Conservation (phyloP, 495 filamentous ascomycete genomes). For the Lasiosphaeria hispida region DNA sequence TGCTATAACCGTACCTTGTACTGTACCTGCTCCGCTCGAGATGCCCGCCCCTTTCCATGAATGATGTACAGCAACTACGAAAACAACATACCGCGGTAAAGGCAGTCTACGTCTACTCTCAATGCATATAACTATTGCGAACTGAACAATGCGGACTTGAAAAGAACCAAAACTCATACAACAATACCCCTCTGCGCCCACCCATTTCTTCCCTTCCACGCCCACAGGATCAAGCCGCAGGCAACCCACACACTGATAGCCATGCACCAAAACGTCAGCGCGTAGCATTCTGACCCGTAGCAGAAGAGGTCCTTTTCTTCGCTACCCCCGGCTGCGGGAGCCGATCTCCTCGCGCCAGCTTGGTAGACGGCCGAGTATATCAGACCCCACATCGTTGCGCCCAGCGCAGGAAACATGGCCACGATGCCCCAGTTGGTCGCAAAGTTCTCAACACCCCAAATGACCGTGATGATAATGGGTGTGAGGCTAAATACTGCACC, state of each 20-base stretch:
- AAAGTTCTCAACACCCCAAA: conserved; percentile 98
- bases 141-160: background rate
- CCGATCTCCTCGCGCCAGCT: conserved; percentile 44
- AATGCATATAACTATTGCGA: background rate
- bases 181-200: conserved; percentile 78
- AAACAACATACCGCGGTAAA: background rate
- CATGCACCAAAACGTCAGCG: conserved; percentile 75
- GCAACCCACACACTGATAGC: conserved; percentile 75
- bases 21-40: background rate
- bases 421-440: conserved; percentile 98
- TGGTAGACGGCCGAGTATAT: conserved; percentile 83
- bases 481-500: conserved; percentile 85
- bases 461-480: conserved; percentile 87
- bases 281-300: conserved; percentile 78
- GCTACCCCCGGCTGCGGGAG: conserved; percentile 20
- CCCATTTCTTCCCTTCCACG: conserved; percentile 73
- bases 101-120: background rate
- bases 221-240: conserved; percentile 66
- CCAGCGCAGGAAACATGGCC: conserved; percentile 81
- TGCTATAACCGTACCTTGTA: background rate
- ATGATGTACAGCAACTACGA: background rate
- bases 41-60: background rate
- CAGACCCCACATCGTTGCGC: conserved; percentile 80
- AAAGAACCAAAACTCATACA: conserved; percentile 42
- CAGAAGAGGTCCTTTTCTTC: conserved; percentile 53